Conservation (phyloP, 2,329 filamentous ascomycete species). For the Spiromastix sp. region DNA sequence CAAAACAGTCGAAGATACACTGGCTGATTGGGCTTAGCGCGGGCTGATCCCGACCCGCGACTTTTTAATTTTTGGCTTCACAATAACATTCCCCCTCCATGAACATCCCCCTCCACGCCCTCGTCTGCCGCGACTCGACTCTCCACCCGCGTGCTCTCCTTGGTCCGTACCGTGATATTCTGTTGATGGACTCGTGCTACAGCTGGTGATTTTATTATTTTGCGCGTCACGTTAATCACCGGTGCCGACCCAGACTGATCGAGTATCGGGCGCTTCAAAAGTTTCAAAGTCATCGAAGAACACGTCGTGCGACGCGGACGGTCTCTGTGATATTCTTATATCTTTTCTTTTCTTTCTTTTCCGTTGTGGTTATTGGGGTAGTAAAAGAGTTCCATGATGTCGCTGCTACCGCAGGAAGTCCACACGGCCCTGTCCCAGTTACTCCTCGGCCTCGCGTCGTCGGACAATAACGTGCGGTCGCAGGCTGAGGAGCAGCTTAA, state of each 20-base stretch:
- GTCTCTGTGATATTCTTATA: too few species aligned
- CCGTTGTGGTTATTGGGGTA: too few species aligned
- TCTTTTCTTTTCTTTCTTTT: too few species aligned
- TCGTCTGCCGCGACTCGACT: too few species aligned
- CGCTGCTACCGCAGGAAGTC: conserved; percentile 73
- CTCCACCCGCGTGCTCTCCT: neutral
- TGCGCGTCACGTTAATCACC: neutral
- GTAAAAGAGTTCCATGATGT: conserved; percentile 47
- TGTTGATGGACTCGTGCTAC: neutral
- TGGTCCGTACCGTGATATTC: neutral
- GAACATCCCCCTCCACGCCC: neutral
- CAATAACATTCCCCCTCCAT: neutral
- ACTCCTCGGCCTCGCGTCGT: conserved; percentile 74
- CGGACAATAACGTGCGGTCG: conserved; percentile 76
- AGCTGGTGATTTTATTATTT: neutral
- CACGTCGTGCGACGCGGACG: too few species aligned
- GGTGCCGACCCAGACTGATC: too few species aligned
- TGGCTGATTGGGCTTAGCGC: too few species aligned
- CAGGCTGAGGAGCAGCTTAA: conserved; percentile 85
- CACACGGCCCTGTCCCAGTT: conserved; percentile 78
- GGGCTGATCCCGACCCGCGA: too few species aligned
- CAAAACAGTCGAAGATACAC: too few species aligned
- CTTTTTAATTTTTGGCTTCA: neutral
- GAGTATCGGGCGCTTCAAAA: too few species aligned
- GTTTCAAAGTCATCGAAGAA: too few species aligned